Percentiles rank a stretch among this genome's conserved stretches.
Conservation (phyloP, 2,329 filamentous ascomycete genomes). For the Seiridium cupressi region DNA sequence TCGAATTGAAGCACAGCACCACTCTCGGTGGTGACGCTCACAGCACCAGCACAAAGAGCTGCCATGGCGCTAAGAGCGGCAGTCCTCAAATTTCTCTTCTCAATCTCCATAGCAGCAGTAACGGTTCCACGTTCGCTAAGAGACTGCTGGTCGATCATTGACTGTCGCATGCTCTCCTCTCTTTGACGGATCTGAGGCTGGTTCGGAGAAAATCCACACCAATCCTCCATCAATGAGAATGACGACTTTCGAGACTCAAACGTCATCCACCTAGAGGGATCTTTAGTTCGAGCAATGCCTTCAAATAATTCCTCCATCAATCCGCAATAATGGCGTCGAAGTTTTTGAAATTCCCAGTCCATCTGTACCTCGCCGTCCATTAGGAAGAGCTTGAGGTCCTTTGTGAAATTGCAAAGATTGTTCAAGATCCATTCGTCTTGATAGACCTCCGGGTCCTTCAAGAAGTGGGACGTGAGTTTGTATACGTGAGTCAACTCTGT, state of each 20-base stretch:
- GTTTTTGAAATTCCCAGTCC: conserved; percentile 89
- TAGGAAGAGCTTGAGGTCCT: conserved; percentile 88
- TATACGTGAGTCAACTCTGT: conserved; percentile 97
- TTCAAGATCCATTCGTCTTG: conserved; percentile 87
- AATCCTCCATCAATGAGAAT: conserved; percentile 97
- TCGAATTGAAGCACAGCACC: conserved; percentile 89
- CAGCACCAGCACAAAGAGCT: conserved; percentile 79
- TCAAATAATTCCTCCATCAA: conserved; percentile 91
- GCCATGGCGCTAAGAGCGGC: conserved; percentile 96
- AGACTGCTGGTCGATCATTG: conserved; percentile 76
- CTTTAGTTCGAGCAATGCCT: conserved; percentile 79
- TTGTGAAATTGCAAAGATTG: conserved; percentile 85
- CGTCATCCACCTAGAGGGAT: conserved; percentile 91
- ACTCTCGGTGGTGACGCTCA: conserved; percentile 85
- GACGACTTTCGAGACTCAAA: conserved; percentile 95
- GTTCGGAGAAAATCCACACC: conserved; percentile 96
- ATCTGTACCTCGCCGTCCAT: conserved; percentile 94
- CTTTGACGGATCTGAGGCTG: conserved; percentile 76
- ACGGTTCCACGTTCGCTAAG: conserved; percentile 73
- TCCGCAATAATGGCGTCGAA: conserved; percentile 91
- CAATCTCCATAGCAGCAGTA: conserved; percentile 92
- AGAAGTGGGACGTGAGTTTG: conserved; percentile 86
- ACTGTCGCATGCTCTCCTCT: conserved; percentile 85
- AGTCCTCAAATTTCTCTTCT: conserved; percentile 87
- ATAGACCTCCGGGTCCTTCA: conserved; percentile 75